These are phyloP conservation scores for Rusavskia elegans DNA, from an alignment of 495 filamentous ascomycete genomes.

Conservation along the genomic window DNA sequence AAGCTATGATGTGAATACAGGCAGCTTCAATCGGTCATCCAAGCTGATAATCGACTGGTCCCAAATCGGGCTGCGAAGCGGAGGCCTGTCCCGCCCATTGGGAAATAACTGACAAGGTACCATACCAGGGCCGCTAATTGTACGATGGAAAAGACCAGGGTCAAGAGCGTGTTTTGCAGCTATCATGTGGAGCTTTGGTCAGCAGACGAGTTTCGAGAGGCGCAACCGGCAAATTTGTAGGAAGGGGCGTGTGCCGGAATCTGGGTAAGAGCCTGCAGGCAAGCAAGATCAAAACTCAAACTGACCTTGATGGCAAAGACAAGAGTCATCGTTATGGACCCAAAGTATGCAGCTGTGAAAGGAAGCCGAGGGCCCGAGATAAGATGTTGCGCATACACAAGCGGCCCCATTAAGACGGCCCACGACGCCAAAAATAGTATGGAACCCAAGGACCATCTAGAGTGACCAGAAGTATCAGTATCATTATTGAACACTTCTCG, in stretches of 20 bases:
- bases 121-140: conserved; percentile 73
- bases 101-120: conserved; percentile 97
- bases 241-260: not conserved
- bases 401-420: conserved; percentile 84
- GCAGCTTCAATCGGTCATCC: conserved; percentile 58
- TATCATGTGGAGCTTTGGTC: conserved; percentile 21
- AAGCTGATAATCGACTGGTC: conserved; percentile 64
- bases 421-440: conserved; percentile 82
- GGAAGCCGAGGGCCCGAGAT: conserved; percentile 72
- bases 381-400: conserved; percentile 67
- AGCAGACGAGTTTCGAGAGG: conserved; percentile 1
- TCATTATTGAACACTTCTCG: not conserved
- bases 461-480: conserved; percentile 4
- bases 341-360: conserved; percentile 95
- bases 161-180: conserved; percentile 69
- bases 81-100: conserved; percentile 82
- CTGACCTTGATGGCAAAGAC: conserved; percentile 86
- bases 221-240: not conserved
- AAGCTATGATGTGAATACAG: not conserved
- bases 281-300: conserved; percentile 13
- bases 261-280: not conserved
- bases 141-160: conserved; percentile 63
- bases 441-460: conserved; percentile 89
- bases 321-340: conserved; percentile 75
- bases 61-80: conserved; percentile 78